Conservation (phyloP, 2,329 filamentous ascomycete species). For the Tolypocladium album region DNA sequence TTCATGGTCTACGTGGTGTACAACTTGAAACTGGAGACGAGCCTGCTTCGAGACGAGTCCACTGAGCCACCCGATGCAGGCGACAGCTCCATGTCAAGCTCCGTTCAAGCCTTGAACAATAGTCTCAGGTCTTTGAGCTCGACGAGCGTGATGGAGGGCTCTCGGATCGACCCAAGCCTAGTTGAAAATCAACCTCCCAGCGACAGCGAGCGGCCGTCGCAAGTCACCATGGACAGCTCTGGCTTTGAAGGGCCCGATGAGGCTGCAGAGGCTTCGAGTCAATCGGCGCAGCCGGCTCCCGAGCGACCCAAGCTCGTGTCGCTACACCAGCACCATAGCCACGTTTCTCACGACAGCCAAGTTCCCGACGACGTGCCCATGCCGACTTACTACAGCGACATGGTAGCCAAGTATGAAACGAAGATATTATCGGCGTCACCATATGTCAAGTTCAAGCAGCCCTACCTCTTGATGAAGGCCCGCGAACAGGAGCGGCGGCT, state of each 20-base stretch:
- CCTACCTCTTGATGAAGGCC: slow-evolving; percentile 84
- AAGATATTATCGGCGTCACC: slow-evolving; percentile 91
- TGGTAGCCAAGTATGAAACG: slow-evolving; percentile 87
- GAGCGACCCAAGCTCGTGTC: slow-evolving; percentile 19
- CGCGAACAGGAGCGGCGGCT: slow-evolving; percentile 82
- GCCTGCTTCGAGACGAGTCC: slow-evolving; percentile 85
- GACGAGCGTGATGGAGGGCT: slow-evolving; percentile 14
- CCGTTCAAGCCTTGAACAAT: slow-evolving; percentile 29
- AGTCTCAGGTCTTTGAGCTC: slow-evolving; percentile 23
- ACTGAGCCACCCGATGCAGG: slow-evolving; percentile 64
- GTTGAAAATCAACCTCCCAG: slow-evolving; percentile 23
- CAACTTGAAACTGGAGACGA: slow-evolving; percentile 92
- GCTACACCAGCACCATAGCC: slow-evolving; percentile 32
- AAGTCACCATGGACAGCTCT: slow-evolving; percentile 18
- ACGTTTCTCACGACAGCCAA: slow-evolving; percentile 38
- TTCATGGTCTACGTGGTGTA: slow-evolving; percentile 99
- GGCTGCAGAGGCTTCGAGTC: slow-evolving; percentile 12
- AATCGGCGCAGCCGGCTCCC: slow-evolving; percentile 10
- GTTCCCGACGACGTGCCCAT: slow-evolving; percentile 71
- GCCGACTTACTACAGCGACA: slow-evolving; percentile 88
- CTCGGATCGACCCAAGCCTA: slow-evolving; percentile 17
- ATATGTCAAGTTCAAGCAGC: slow-evolving; percentile 90
- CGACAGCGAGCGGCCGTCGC: slow-evolving; percentile 25
- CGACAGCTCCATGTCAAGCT: slow-evolving; percentile 29
- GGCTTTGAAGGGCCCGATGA: slow-evolving; percentile 17